These are phyloP conservation scores for Tetrapisispora fleetii DNA, from an alignment of 805 yeast genomes.

Conservation along the genomic window DNA sequence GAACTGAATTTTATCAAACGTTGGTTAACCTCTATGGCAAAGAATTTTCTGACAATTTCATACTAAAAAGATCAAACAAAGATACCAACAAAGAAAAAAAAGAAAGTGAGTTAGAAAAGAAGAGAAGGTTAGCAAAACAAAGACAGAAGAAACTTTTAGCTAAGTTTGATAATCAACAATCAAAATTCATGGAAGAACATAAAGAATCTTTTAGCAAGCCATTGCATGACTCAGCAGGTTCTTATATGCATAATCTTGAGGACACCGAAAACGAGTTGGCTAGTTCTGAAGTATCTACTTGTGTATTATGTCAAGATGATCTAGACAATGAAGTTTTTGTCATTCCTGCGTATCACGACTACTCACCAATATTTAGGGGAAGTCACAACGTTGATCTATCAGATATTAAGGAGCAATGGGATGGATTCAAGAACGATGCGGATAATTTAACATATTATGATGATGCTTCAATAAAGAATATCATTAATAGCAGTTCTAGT, in stretches of 20 bases:
- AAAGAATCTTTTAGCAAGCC: constrained; percentile 8
- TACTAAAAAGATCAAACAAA: constrained; percentile 34
- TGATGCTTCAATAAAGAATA: constrained; percentile 11
- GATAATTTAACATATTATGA: constrained; percentile 14
- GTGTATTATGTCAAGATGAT: constrained; percentile 53
- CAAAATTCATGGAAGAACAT: constrained; percentile 54
- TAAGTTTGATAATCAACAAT: constrained; percentile 64
- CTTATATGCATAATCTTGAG: background rate
- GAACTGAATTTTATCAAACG: constrained; percentile 39
- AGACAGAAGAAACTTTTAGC: constrained; percentile 53
- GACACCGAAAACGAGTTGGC: background rate
- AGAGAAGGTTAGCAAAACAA: constrained; percentile 47
- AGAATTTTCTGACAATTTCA: constrained; percentile 40
- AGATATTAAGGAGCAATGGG: constrained; percentile 24
- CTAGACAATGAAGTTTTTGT: constrained; percentile 46
- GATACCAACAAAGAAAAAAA: constrained; percentile 16
- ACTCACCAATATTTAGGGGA: constrained; percentile 41
- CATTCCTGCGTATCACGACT: constrained; percentile 41
- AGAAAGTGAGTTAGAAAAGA: constrained; percentile 48
- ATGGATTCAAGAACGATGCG: constrained; percentile 22
- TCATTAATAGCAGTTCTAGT: constrained; percentile 10
- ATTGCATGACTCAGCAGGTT: background rate
- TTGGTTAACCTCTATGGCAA: constrained; percentile 50
- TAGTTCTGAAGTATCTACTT: constrained; percentile 28
- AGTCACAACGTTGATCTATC: constrained; percentile 20